Base-by-base conservation (phyloP, 176 grass and related monocot species). In the Thalia dealbata region DNA sequence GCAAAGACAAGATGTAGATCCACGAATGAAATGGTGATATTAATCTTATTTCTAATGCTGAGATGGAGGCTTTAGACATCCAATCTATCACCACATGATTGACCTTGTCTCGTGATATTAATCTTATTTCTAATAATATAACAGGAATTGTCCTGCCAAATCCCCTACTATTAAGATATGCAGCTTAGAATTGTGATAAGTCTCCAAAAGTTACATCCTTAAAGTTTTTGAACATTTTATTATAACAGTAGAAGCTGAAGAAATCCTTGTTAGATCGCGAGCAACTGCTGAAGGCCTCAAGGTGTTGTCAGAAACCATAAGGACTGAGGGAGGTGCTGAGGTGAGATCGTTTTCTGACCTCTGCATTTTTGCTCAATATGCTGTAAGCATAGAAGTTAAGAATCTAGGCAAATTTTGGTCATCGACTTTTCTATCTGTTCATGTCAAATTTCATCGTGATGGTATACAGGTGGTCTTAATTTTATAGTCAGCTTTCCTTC, bases 231-330 rank as follows among this genome's bases (percentile, higher is more conserved):
- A 30, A 0, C 54, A 19, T 19, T 29, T 52, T 72, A 0, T 19
- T 52, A 67, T 64, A 66, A 58, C 87, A 99, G 90, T 90, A 82
- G 87, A 86, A 82, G 87, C 95, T 74, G 82, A 91, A 85, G 95
- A 87, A 0, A 92, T 99, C 75, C 62, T 99, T 73, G 85, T 87
- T 54, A 93, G 78, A 70, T 99, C 95, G 67, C 67, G 79, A 75
- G 95, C 90, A 61, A 91, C 95, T 10, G 85, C 95, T 52, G 75
- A 81, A 23, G 87, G 90, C 50, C 86, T 99, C 23, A 88, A 80
- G 52, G n/a, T 91, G 77, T 78, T 93, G 55, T 93, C 90, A 22
- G 74, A 82, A 27, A 75, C 90, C 13, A 91, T 93, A 81, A 93
- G 73, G 68, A 78, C 78, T 48, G 73, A 91, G 73, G 95, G 95